Percentiles rank a stretch among this genome's conserved stretches.
phyloP scores from a whole-genome alignment of 768 basidiomycete genomes.

The Lentinula sp. region DNA sequence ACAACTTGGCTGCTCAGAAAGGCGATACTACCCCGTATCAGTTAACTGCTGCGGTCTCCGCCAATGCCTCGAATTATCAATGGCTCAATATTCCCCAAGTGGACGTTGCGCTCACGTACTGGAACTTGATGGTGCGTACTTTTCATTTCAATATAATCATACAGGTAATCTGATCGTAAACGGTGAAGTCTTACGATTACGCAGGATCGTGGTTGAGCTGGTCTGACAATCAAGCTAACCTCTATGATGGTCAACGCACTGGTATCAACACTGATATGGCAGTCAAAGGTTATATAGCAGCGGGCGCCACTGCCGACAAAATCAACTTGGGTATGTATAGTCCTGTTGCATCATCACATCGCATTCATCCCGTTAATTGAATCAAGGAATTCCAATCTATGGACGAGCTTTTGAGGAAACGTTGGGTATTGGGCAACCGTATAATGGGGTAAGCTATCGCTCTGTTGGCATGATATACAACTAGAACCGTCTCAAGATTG shows the following conservation, averaged over 20 bases:
- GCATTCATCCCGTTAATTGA: not conserved
- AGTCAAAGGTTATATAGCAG: constrained; percentile 49
- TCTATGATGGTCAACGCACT: constrained; percentile 61
- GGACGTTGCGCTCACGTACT: constrained; percentile 61
- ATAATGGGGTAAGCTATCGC: constrained; percentile 46
- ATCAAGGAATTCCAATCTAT: constrained; percentile 68
- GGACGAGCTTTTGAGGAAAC: constrained; percentile 76
- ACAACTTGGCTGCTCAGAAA: constrained; percentile 49
- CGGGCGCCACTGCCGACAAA: constrained; percentile 61
- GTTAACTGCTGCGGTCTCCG: constrained; percentile 57
- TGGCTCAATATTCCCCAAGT: constrained; percentile 57
- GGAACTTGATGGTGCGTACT: constrained; percentile 72
- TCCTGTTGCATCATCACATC: not conserved
- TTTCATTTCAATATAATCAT: not conserved
- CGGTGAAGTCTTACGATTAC: constrained; percentile 61
- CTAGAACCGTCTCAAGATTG: constrained; percentile 36
- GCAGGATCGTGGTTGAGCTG: constrained; percentile 72
- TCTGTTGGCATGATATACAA: not conserved
- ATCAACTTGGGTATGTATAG: constrained; percentile 50
- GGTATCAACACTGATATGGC: constrained; percentile 64
- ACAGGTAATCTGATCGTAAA: not conserved
- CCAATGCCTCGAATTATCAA: constrained; percentile 53
- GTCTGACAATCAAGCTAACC: constrained; percentile 51
- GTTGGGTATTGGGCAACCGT: constrained; percentile 57
- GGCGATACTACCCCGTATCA: constrained; percentile 57